A percentile compares a stretch with the other conserved stretches of the same genome.
Conservation (phyloP, 768 basidiomycete species). For the Lentinula sp. region DNA sequence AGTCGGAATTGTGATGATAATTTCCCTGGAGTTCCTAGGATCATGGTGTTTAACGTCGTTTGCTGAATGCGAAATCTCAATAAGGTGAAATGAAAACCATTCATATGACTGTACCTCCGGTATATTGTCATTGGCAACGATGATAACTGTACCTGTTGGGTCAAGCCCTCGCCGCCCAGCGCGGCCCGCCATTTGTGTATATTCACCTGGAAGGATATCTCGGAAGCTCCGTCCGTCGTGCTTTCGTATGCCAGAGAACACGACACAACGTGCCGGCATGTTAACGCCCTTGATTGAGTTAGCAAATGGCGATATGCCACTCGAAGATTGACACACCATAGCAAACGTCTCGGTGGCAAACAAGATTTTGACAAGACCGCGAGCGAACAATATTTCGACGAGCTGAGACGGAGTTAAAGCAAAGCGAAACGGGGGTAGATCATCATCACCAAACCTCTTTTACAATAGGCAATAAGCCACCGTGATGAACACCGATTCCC, state of each 20-base stretch:
- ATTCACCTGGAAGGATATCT: conserved; percentile 86
- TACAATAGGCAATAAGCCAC: conserved; percentile 91
- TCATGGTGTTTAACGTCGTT: conserved; percentile 76
- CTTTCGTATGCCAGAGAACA: conserved; percentile 91
- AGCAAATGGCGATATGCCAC: neutral
- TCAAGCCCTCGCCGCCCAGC: conserved; percentile 96
- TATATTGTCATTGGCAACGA: conserved; percentile 74
- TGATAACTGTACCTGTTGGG: conserved; percentile 91
- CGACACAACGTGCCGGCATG: conserved; percentile 97
- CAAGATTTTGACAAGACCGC: conserved; percentile 91
- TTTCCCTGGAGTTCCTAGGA: conserved; percentile 89
- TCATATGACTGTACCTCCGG: conserved; percentile 61
- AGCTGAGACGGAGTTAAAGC: conserved; percentile 42
- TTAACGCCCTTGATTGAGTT: conserved; percentile 76
- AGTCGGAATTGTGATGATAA: conserved; percentile 94
- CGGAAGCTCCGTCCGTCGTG: conserved; percentile 93
- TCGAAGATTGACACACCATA: conserved; percentile 62
- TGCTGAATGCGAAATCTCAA: conserved; percentile 40
- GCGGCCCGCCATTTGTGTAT: conserved; percentile 99
- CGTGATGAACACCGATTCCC: conserved; percentile 97
- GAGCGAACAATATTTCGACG: conserved; percentile 93
- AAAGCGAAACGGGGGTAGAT: conserved; percentile 2
- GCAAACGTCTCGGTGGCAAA: conserved; percentile 99
- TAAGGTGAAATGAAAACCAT: neutral
- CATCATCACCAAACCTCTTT: conserved; percentile 68